Base-by-base conservation (phyloP, 129 eudicot species). In the Tagetes patula region DNA sequence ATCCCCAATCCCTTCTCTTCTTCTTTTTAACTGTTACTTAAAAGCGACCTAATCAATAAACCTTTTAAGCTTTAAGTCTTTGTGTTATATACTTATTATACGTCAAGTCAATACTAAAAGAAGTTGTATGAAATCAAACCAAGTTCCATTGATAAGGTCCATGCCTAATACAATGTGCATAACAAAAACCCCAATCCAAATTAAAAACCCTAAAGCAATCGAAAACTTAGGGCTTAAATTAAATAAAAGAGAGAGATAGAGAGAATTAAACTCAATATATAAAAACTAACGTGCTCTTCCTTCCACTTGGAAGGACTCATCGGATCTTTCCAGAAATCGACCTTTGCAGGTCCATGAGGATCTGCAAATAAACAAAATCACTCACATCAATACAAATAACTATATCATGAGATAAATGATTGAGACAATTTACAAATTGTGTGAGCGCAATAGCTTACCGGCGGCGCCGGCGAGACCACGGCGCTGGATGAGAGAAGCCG, bases 401-500 rank as follows among this genome's bases (percentile, higher is more conserved):
- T 33, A 76, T 40, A 11, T 4, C 47, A 14, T 42, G 39, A 54
- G 50, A 75, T 55, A 12, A 56, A 3, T 46, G 72, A 45, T 53
- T 39, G 48, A 61, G 43, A 53, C 36, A 27, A 67, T 37, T 4
- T 5, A 58, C 41, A 67, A 67, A 67, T n/a, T 7, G 27, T 8
- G n/a, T 39, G 65, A 38, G n/a, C 0, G 65, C 20, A 39, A 10
- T 39, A 53, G 5, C 6, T 49, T 85, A 91, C 97, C 97, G 39
- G 97, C 97, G 48, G 97, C 85, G 72, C 89, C 88, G 20, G 96
- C 86, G 69, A 91, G 89, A 49, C 92, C 90, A 43, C 96, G 96
- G 90, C 96, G 96, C 49, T 88, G 91, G 58, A 88, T 58, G 41
- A 85, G 83, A 49, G 87, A 81, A 59, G 87, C 54, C 46, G 85